These are phyloP conservation scores for Mrakia hoshinonis DNA, from an alignment of 768 basidiomycete genomes.

Conservation along the genomic window DNA sequence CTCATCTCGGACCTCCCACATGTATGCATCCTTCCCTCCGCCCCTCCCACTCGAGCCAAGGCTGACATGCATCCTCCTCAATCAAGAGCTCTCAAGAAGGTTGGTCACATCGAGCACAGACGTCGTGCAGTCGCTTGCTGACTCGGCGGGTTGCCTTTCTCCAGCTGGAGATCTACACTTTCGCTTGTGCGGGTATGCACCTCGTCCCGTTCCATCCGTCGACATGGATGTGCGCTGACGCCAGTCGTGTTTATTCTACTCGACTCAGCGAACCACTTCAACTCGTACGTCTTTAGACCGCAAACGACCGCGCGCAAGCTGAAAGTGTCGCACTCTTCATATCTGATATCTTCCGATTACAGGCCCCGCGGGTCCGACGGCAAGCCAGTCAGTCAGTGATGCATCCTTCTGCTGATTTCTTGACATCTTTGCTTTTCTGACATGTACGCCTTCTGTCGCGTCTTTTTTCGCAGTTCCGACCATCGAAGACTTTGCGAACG, in stretches of 20 bases:
- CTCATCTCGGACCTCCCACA: slow-evolving; percentile 12
- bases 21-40: not conserved
- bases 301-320: not conserved
- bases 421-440: too few species aligned
- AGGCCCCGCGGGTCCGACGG: not conserved
- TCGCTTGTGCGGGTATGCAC: slow-evolving; percentile 32
- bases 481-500: slow-evolving; percentile 36
- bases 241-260: not conserved
- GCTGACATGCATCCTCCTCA: not conserved
- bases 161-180: slow-evolving; percentile 36
- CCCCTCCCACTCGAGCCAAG: too few species aligned
- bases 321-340: not conserved
- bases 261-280: slow-evolving; percentile 33
- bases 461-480: too few species aligned
- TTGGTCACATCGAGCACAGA: not conserved
- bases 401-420: too few species aligned
- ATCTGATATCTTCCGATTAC: too few species aligned
- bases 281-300: slow-evolving; percentile 16
- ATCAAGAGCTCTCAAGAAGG: not conserved
- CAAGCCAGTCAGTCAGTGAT: slow-evolving; percentile 22
- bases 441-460: too few species aligned
- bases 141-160: not conserved
- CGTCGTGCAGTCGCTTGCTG: not conserved
- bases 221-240: too few species aligned
- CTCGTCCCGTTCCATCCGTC: too few species aligned